phyloP scores from a whole-genome alignment of 371 early-diverging fungal genomes.

The Blakeslea trispora region DNA sequence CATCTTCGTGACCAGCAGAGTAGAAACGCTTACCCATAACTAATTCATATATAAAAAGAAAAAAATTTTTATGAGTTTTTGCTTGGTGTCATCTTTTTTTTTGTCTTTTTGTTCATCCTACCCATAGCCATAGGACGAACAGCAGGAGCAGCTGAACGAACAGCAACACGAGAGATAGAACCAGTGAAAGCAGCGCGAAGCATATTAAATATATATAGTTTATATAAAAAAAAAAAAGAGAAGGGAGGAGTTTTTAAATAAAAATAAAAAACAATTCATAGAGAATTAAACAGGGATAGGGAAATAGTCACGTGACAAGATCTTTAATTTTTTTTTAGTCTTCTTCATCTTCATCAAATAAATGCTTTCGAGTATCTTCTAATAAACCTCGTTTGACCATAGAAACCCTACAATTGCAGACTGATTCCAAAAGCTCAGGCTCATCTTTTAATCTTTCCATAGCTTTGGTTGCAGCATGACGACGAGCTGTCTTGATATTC shows the following conservation, averaged over 20 bases:
- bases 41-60: constrained; percentile 11
- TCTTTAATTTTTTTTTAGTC: constrained; percentile 8
- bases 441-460: constrained; percentile 40
- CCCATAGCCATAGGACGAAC: constrained; percentile 35
- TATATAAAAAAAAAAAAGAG: constrained; percentile 18
- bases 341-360: constrained; percentile 7
- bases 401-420: constrained; percentile 39
- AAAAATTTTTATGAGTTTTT: constrained; percentile 1
- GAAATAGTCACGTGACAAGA: constrained; percentile 11
- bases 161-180: constrained; percentile 42
- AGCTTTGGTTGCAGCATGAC: constrained; percentile 50
- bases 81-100: not conserved
- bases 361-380: constrained; percentile 4
- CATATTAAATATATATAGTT: constrained; percentile 46
- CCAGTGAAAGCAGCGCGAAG: constrained; percentile 54
- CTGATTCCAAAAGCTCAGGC: constrained; percentile 30
- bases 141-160: constrained; percentile 34
- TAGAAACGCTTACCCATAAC: constrained; percentile 55
- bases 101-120: no score
- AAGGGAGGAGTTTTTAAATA: constrained; percentile 10
- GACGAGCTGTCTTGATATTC: constrained; percentile 54
- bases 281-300: constrained; percentile 20
- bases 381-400: constrained; percentile 16
- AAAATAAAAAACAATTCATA: constrained; percentile 17
- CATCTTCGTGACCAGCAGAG: constrained; percentile 73